Conservation (phyloP, 2,329 filamentous ascomycete species). For the Penicillium sclerotigenum region DNA sequence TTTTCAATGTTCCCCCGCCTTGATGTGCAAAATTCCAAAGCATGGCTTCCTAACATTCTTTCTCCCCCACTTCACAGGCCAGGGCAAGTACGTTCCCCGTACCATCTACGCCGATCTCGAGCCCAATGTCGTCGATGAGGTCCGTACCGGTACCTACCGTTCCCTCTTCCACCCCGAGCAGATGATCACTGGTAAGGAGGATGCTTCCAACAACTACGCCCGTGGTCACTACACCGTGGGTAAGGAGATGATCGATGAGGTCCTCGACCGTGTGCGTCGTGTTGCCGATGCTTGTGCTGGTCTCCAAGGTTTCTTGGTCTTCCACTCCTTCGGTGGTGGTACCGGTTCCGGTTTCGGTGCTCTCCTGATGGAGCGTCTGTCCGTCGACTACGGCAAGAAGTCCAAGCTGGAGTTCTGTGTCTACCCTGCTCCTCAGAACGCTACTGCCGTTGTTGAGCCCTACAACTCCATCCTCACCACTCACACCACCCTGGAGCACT, state of each 20-base stretch:
- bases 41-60: constrained; percentile 18
- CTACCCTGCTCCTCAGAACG: constrained; percentile 95
- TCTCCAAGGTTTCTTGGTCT: constrained; percentile 98
- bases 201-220: constrained; percentile 99
- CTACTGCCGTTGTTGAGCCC: constrained; percentile 96
- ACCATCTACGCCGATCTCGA: constrained; percentile 99
- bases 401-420: constrained; percentile 99
- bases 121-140: constrained; percentile 98
- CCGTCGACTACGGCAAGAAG: constrained; percentile 99
- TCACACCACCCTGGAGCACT: constrained; percentile 98
- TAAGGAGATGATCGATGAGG: constrained; percentile 98
- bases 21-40: constrained; percentile 11
- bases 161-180: constrained; percentile 97
- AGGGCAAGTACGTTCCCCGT: constrained; percentile 98
- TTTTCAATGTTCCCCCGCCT: constrained; percentile 15
- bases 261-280: constrained; percentile 94
- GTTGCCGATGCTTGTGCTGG: constrained; percentile 97
- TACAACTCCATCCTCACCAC: constrained; percentile 99
- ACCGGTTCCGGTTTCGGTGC: constrained; percentile 98
- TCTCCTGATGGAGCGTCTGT: constrained; percentile 97
- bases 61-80: constrained; percentile 55
- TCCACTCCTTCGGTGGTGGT: constrained; percentile 99
- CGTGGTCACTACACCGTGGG: constrained; percentile 99
- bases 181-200: constrained; percentile 99
- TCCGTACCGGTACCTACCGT: constrained; percentile 95